phyloP scores from a whole-genome alignment of 2,329 filamentous ascomycete species.

The Cercospora sesami region DNA sequence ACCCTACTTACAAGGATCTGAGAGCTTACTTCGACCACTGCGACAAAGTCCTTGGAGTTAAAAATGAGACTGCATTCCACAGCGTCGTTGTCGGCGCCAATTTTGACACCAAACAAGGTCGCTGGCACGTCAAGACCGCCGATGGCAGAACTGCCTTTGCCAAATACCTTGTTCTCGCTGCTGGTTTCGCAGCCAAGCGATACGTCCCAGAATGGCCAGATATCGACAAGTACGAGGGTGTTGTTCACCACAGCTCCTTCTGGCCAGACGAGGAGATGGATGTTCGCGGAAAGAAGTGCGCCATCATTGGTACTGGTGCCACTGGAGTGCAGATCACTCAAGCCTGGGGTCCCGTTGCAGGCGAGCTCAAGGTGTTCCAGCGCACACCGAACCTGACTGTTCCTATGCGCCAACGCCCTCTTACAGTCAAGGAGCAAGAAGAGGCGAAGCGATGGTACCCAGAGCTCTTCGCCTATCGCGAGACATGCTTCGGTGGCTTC shows the following conservation, averaged over 20 bases:
- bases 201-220: slow-evolving; percentile 42
- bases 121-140: slow-evolving; percentile 55
- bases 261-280: slow-evolving; percentile 39
- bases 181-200: slow-evolving; percentile 46
- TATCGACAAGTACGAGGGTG: slow-evolving; percentile 43
- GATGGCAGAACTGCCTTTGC: slow-evolving; percentile 55
- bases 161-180: slow-evolving; percentile 56
- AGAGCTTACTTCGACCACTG: slow-evolving; percentile 61
- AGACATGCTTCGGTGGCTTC: slow-evolving; percentile 61
- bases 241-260: slow-evolving; percentile 44
- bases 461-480: slow-evolving; percentile 48
- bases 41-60: slow-evolving; percentile 56
- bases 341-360: slow-evolving; percentile 25
- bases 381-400: slow-evolving; percentile 19
- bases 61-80: slow-evolving; percentile 55
- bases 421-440: slow-evolving; percentile 56
- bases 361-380: slow-evolving; percentile 27
- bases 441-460: slow-evolving; percentile 45
- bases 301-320: slow-evolving; percentile 45
- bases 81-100: slow-evolving; percentile 56
- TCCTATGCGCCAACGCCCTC: slow-evolving; percentile 51
- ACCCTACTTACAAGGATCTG: slow-evolving; percentile 45
- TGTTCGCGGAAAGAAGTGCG: slow-evolving; percentile 41
- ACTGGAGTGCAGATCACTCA: slow-evolving; percentile 44
- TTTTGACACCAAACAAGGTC: slow-evolving; percentile 51